Conservation (phyloP, 768 basidiomycete genomes). For the Xerocomellus chrysenteron region DNA sequence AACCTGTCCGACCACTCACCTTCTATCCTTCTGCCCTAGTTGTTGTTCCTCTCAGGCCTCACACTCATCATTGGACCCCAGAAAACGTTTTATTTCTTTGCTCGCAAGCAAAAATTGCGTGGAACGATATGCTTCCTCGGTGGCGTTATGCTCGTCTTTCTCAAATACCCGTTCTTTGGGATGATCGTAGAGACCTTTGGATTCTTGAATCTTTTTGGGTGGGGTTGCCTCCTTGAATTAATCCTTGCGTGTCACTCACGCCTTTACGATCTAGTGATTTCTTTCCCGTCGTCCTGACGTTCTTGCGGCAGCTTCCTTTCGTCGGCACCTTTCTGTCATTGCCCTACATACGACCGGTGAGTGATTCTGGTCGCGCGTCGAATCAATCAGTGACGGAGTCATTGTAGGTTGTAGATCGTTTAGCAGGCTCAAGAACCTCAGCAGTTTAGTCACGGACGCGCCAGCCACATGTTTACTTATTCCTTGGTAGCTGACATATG, state of each 20-base stretch:
- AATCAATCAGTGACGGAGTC: conserved; percentile 3
- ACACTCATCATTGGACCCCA: conserved; percentile 96
- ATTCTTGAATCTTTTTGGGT: conserved; percentile 98
- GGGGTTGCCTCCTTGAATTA: neutral
- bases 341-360: conserved; percentile 83
- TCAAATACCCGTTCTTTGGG: conserved; percentile 94
- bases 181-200: conserved; percentile 94
- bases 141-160: conserved; percentile 88
- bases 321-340: conserved; percentile 83
- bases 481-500: conserved; percentile 7
- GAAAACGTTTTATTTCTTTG: conserved; percentile 98
- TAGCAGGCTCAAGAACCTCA: conserved; percentile 77
- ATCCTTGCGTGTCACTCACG: neutral
- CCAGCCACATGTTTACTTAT: neutral
- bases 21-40: conserved; percentile 43
- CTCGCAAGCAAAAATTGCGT: conserved; percentile 90
- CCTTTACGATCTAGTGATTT: conserved; percentile 70
- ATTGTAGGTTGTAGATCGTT: conserved; percentile 68
- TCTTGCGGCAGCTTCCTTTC: conserved; percentile 90
- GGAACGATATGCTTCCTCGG: conserved; percentile 88
- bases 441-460: conserved; percentile 48
- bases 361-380: conserved; percentile 14
- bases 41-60: conserved; percentile 91
- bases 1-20: neutral
- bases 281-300: conserved; percentile 98